A percentile compares a stretch with the other conserved stretches of the same genome.
phyloP scores from a whole-genome alignment of 768 basidiomycete genomes.

The Trametes maxima region DNA sequence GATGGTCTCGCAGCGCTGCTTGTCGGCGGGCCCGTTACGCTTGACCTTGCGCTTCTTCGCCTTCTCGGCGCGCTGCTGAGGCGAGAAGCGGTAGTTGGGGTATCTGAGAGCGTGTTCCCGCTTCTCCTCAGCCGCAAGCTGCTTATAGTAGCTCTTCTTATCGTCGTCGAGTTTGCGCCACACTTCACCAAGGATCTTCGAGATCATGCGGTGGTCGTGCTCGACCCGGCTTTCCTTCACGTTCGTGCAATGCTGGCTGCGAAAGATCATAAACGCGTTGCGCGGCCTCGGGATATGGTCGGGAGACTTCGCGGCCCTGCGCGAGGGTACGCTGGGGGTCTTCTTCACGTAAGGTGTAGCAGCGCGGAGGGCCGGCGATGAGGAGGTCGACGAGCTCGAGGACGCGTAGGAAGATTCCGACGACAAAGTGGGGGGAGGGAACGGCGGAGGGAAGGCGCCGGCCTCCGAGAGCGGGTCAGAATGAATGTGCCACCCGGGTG shows the following conservation, averaged over 20 bases:
- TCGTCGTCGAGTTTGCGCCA: constrained; percentile 61
- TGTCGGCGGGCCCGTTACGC: constrained; percentile 35
- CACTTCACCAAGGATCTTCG: constrained; percentile 70
- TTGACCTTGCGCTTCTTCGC: constrained; percentile 24
- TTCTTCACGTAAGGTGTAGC: constrained; percentile 1
- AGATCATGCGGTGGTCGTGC: constrained; percentile 53
- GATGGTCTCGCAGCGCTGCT: constrained; percentile 40
- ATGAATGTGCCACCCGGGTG: constrained; percentile 19
- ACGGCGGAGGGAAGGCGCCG: background rate
- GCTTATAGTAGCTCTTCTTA: constrained; percentile 51
- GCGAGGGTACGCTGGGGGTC: background rate
- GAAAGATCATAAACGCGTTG: constrained; percentile 74
- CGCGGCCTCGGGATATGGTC: constrained; percentile 64
- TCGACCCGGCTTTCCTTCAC: constrained; percentile 37
- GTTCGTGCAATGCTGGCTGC: constrained; percentile 57
- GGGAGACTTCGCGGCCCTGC: constrained; percentile 41
- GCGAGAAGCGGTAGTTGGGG: constrained; percentile 66
- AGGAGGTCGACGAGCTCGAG: constrained; percentile 1
- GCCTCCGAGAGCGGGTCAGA: background rate
- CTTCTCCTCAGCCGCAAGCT: constrained; percentile 58
- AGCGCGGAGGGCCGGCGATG: background rate
- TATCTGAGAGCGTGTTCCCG: constrained; percentile 54
- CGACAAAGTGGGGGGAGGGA: background rate
- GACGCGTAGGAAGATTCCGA: background rate
- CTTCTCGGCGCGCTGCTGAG: constrained; percentile 30